Evolutionary conservation across 176 grass and related monocot species (phyloP).

Genomic region (Oryza glumipatula): DNA sequence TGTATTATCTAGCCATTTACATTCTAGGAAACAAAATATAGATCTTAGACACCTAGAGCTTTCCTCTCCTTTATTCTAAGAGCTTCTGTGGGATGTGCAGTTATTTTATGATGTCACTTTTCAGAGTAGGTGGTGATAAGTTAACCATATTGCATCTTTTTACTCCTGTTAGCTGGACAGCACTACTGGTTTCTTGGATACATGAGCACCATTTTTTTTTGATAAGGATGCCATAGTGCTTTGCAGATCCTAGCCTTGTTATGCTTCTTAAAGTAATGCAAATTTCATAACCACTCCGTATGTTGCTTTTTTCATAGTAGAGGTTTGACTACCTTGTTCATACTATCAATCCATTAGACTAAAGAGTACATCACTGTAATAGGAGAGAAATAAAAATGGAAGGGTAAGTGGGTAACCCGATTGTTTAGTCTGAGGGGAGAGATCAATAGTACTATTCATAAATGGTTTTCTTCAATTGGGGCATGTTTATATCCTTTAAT

Average conservation of each 20-base stretch:
- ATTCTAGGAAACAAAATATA: neutral
- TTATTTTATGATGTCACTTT: neutral
- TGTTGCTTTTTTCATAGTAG: neutral
- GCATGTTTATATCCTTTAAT: no score
- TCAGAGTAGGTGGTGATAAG: neutral
- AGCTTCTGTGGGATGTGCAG: neutral
- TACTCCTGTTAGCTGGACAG: neutral
- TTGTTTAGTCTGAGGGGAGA: no score
- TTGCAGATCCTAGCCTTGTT: neutral
- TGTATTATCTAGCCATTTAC: neutral
- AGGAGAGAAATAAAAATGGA: no score
- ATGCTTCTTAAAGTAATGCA: neutral
- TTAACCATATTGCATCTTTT: slow-evolving; percentile 6
- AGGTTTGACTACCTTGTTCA: no score
- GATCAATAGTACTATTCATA: no score
- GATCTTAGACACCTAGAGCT: neutral
- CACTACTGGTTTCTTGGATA: slow-evolving; percentile 7
- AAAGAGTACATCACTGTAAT: no score
- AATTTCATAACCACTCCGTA: neutral
- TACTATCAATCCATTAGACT: no score
- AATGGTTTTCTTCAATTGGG: no score
- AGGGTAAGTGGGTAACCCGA: no score
- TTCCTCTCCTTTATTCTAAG: neutral
- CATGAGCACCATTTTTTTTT: neutral
- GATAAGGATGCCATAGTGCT: neutral